Conservation (phyloP, 2,329 filamentous ascomycete species). For the Penicillium sclerotiorum region DNA sequence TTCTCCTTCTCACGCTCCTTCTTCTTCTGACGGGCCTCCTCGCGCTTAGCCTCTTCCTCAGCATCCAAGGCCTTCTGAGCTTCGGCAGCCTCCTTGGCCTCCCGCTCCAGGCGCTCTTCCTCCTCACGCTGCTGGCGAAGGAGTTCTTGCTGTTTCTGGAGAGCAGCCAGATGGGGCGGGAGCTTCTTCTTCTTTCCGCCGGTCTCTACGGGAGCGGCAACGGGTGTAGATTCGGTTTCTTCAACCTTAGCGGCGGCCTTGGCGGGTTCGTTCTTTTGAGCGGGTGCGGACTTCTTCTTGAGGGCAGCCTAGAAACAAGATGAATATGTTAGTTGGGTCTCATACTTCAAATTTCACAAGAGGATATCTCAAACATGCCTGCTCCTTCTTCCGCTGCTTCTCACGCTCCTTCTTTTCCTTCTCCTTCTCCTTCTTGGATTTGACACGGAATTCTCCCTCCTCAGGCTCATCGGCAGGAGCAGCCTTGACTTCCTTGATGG, state of each 20-base stretch:
- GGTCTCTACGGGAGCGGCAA: slow-evolving; percentile 34
- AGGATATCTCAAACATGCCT: slow-evolving; percentile 59
- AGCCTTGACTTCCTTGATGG: slow-evolving; percentile 49
- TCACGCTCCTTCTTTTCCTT: slow-evolving; percentile 97
- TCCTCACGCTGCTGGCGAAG: slow-evolving; percentile 51
- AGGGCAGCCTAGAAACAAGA: slow-evolving; percentile 66
- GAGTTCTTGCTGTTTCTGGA: slow-evolving; percentile 54
- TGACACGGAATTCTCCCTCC: slow-evolving; percentile 65
- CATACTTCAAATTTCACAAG: background rate
- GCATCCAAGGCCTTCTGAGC: slow-evolving; percentile 40
- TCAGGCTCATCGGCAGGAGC: slow-evolving; percentile 49
- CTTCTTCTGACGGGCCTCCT: slow-evolving; percentile 49
- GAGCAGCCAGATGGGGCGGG: slow-evolving; percentile 56
- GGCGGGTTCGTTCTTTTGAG: slow-evolving; percentile 58
- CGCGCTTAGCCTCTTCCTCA: slow-evolving; percentile 51
- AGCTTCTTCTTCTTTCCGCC: slow-evolving; percentile 86
- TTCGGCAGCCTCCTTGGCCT: slow-evolving; percentile 45
- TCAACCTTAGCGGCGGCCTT: slow-evolving; percentile 57
- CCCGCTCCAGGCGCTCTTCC: slow-evolving; percentile 42
- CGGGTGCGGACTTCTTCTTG: slow-evolving; percentile 68
- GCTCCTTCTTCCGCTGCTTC: slow-evolving; percentile 98
- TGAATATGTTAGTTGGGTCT: slow-evolving; percentile 3
- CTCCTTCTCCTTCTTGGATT: slow-evolving; percentile 99
- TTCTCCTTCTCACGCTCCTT: slow-evolving; percentile 55
- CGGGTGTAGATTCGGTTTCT: slow-evolving; percentile 46